Conservation (phyloP, 257 asterid species). For the Gentiana dahurica region DNA sequence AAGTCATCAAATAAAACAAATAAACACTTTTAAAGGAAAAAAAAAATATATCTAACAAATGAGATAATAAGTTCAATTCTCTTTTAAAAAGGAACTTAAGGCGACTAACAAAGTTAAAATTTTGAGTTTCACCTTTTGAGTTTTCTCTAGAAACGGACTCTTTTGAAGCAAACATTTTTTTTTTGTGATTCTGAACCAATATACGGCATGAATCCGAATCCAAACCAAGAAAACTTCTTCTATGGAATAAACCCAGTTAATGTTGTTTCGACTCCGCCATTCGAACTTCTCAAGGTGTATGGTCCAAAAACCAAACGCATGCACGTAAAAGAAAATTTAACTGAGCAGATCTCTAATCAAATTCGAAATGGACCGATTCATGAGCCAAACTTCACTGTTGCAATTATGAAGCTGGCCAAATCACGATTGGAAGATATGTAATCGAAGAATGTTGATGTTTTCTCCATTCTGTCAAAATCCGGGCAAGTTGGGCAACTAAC, state of each 20-base stretch:
- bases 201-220: too few species aligned
- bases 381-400: not conserved
- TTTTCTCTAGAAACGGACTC: not conserved
- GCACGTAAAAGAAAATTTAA: not conserved
- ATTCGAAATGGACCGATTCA: too few species aligned
- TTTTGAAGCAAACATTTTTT: too few species aligned
- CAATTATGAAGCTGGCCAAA: not conserved
- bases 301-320: not conserved
- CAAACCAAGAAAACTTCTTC: too few species aligned
- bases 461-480: not conserved
- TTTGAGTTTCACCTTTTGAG: too few species aligned
- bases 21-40: too few species aligned
- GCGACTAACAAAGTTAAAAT: too few species aligned
- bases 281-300: too few species aligned
- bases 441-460: not conserved
- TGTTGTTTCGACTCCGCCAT: not conserved
- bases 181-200: not conserved
- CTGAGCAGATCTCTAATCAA: not conserved
- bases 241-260: not conserved
- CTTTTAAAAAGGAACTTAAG: too few species aligned
- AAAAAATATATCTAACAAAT: too few species aligned
- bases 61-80: too few species aligned
- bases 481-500: slow-evolving; percentile 12
- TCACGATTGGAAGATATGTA: not conserved
- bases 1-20: too few species aligned